Percentiles rank a stretch among this genome's conserved stretches.
phyloP scores from a whole-genome alignment of 2,329 filamentous ascomycete species.

The Aspergillus luchuensis region DNA sequence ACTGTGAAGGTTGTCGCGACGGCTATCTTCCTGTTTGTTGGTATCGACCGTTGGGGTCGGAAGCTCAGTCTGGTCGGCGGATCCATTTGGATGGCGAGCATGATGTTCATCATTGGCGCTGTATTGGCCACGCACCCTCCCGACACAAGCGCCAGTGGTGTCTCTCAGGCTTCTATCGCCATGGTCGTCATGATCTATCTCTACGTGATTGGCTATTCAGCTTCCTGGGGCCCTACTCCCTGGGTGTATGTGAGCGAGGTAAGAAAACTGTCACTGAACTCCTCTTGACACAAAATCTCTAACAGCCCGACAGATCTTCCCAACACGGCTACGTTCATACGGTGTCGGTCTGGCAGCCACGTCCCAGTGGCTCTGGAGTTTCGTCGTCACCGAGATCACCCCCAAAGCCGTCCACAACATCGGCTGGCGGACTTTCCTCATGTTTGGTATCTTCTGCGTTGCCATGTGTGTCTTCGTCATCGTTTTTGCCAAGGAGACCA shows the following conservation, averaged over 20 bases:
- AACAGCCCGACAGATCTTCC: slow-evolving; percentile 36
- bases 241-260: slow-evolving; percentile 41
- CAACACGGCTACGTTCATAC: slow-evolving; percentile 43
- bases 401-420: slow-evolving; percentile 44
- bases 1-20: slow-evolving; percentile 43
- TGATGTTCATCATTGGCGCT: slow-evolving; percentile 45
- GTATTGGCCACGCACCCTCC: slow-evolving; percentile 38
- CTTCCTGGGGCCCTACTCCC: slow-evolving; percentile 33
- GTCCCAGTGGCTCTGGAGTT: slow-evolving; percentile 47
- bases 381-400: slow-evolving; percentile 45
- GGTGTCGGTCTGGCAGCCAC: slow-evolving; percentile 44
- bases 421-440: slow-evolving; percentile 44
- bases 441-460: slow-evolving; percentile 46
- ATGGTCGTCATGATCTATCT: slow-evolving; percentile 55
- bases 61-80: slow-evolving; percentile 40
- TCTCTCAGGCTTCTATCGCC: slow-evolving; percentile 36
- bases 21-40: slow-evolving; percentile 39
- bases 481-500: slow-evolving; percentile 44
- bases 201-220: slow-evolving; percentile 38
- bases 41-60: slow-evolving; percentile 43
- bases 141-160: slow-evolving; percentile 24
- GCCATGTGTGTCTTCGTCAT: slow-evolving; percentile 39
- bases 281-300: neutral
- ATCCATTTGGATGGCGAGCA: slow-evolving; percentile 37
- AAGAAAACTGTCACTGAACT: neutral